Evolutionary conservation across 2,329 filamentous ascomycete genomes (phyloP).

Genomic region (Fonsecaea pedrosoi): DNA sequence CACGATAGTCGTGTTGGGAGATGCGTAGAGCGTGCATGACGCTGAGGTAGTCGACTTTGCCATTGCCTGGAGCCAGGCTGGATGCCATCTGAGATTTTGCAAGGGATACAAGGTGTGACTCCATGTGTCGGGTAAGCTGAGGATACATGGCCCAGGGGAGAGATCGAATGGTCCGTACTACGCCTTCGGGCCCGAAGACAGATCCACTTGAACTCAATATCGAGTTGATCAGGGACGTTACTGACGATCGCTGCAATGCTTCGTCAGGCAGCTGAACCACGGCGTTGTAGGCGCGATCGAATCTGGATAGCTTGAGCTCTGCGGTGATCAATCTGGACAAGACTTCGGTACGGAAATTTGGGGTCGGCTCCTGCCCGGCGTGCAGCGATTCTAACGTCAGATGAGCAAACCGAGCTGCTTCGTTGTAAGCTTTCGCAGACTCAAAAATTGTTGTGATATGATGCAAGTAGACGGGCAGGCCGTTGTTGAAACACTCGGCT

Average conservation of each 20-base stretch:
- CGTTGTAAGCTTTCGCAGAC: conserved; percentile 74
- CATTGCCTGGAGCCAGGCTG: neutral
- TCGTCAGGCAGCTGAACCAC: conserved; percentile 74
- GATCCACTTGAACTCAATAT: conserved; percentile 47
- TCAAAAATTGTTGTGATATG: conserved; percentile 87
- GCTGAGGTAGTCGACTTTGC: conserved; percentile 75
- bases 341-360: conserved; percentile 68
- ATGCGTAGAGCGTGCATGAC: conserved; percentile 92
- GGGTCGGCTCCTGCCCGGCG: conserved; percentile 45
- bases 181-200: conserved; percentile 48
- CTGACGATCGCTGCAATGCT: conserved; percentile 73
- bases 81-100: conserved; percentile 72
- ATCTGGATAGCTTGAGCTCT: conserved; percentile 77
- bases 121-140: conserved; percentile 76
- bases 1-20: conserved; percentile 82
- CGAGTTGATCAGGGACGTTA: conserved; percentile 68
- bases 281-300: conserved; percentile 80
- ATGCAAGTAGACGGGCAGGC: conserved; percentile 81
- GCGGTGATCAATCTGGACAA: conserved; percentile 84
- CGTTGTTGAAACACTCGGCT: conserved; percentile 70
- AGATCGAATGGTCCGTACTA: conserved; percentile 68
- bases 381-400: conserved; percentile 71
- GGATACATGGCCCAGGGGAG: conserved; percentile 72
- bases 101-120: conserved; percentile 75
- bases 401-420: conserved; percentile 82